Conservation (phyloP, 2,329 filamentous ascomycete species). For the Xylaria sp. region DNA sequence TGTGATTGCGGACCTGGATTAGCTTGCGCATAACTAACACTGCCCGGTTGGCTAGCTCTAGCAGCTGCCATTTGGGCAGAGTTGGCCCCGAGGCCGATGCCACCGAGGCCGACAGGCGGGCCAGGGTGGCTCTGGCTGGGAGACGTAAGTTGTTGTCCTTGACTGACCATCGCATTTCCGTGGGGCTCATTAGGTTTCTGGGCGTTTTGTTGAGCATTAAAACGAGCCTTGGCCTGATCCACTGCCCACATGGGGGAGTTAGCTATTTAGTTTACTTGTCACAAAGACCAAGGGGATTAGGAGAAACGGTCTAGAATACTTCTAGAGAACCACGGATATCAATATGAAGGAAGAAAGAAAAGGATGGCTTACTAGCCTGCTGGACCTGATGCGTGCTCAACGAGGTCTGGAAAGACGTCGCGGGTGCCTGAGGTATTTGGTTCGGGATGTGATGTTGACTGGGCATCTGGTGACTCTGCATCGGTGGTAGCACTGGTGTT, state of each 20-base stretch:
- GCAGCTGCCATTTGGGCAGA: constrained; percentile 23
- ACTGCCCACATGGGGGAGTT: constrained; percentile 19
- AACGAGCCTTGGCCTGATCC: constrained; percentile 32
- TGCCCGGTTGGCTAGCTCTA: constrained; percentile 24
- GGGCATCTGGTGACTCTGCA: constrained; percentile 24
- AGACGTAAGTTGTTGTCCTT: constrained; percentile 15
- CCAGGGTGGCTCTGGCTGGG: constrained; percentile 25
- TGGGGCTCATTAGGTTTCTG: constrained; percentile 28
- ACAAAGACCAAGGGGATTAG: background rate
- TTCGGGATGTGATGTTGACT: constrained; percentile 22
- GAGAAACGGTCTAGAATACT: background rate
- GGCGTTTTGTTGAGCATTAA: constrained; percentile 27
- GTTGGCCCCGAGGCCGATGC: constrained; percentile 30
- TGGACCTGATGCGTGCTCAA: constrained; percentile 30
- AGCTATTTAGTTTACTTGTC: constrained; percentile 2
- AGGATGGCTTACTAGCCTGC: constrained; percentile 26
- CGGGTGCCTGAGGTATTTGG: constrained; percentile 11
- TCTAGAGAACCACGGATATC: background rate
- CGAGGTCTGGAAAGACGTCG: constrained; percentile 30
- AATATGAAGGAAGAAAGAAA: background rate
- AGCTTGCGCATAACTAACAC: constrained; percentile 21
- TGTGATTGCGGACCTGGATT: constrained; percentile 28
- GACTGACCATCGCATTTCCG: constrained; percentile 23
- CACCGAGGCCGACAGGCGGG: constrained; percentile 30
- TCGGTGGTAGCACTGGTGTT: constrained; percentile 23